Conservation (phyloP, 2,329 filamentous ascomycete genomes). For the Stachybotrys chlorohalonatus region DNA sequence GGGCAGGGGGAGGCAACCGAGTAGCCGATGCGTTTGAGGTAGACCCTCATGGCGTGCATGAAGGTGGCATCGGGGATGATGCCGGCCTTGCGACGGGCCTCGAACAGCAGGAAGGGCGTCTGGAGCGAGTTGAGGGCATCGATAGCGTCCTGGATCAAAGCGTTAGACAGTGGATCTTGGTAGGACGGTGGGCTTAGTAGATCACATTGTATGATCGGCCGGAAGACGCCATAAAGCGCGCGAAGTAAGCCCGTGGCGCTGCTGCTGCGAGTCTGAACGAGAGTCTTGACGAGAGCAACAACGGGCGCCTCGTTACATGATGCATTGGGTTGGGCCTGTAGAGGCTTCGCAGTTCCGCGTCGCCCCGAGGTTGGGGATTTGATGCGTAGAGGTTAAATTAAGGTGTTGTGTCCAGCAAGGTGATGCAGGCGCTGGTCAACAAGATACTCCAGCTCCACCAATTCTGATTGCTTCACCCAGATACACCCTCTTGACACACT, state of each 20-base stretch:
- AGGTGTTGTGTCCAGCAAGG: no score
- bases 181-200: neutral
- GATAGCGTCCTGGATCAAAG: constrained; percentile 62
- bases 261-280: constrained; percentile 2
- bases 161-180: neutral
- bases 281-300: constrained; percentile 10
- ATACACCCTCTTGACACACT: no score
- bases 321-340: constrained; percentile 16
- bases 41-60: constrained; percentile 71
- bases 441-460: no score
- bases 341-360: neutral
- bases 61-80: constrained; percentile 58
- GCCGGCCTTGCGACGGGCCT: constrained; percentile 68
- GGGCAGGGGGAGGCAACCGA: constrained; percentile 30
- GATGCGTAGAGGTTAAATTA: no score
- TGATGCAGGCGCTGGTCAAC: no score
- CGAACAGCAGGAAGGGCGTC: constrained; percentile 73
- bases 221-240: constrained; percentile 18
- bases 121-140: constrained; percentile 82
- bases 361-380: neutral
- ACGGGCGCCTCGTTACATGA: constrained; percentile 19
- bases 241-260: constrained; percentile 5
- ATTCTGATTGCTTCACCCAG: no score
- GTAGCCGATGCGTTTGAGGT: constrained; percentile 71
- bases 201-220: constrained; percentile 25